Conservation (phyloP, 2,329 filamentous ascomycete genomes). For the Fusarium torulosum region DNA sequence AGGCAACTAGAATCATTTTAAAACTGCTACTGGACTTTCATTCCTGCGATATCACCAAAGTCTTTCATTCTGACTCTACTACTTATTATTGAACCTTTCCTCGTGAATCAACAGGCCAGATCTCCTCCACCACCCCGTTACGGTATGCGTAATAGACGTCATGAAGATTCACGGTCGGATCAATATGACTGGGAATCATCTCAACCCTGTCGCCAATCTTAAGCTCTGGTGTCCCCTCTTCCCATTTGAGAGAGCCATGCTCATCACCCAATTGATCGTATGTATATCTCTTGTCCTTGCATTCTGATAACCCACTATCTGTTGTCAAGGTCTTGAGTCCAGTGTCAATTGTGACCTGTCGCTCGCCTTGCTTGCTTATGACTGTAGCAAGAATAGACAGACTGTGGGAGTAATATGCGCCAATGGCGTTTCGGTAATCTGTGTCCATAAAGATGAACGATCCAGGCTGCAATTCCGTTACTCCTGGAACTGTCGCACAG, state of each 20-base stretch:
- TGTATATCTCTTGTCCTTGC: constrained; percentile 26
- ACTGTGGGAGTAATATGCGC: constrained; percentile 62
- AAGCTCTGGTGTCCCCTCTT: constrained; percentile 11
- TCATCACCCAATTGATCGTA: constrained; percentile 32
- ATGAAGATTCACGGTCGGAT: constrained; percentile 39
- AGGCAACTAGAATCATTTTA: background rate
- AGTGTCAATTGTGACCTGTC: constrained; percentile 37
- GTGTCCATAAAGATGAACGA: constrained; percentile 70
- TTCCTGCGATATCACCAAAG: no score
- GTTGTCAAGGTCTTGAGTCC: constrained; percentile 35
- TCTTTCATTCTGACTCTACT: background rate
- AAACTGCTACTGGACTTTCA: background rate
- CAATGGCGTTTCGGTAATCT: constrained; percentile 66
- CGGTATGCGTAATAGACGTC: constrained; percentile 38
- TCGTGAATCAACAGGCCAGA: constrained; percentile 34
- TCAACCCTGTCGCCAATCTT: constrained; percentile 29
- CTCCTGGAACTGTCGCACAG: constrained; percentile 62
- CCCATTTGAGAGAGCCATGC: constrained; percentile 34
- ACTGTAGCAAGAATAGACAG: constrained; percentile 26
- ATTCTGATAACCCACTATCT: constrained; percentile 36
- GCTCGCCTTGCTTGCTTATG: constrained; percentile 33
- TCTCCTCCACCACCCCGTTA: constrained; percentile 24
- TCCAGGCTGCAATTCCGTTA: constrained; percentile 67
- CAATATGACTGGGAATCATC: constrained; percentile 43
- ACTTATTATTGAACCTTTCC: constrained; percentile 35